Conservation (phyloP, 495 filamentous ascomycete genomes). For the Hypoxylon subgilvum region DNA sequence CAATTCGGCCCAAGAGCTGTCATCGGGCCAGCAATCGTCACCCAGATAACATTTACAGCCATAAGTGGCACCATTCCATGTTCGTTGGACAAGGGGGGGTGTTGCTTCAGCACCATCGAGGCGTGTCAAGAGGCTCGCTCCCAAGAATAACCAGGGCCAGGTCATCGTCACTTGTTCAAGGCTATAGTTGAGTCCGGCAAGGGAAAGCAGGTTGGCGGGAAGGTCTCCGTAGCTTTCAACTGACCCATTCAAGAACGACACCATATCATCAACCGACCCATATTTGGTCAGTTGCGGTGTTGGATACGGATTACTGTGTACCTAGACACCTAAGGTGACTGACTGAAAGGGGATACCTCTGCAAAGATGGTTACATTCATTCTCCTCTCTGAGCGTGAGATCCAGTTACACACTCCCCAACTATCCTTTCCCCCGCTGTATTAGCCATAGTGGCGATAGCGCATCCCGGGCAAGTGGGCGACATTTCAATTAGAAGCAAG, state of each 20-base stretch:
- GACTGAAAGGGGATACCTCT: background rate
- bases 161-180: slow-evolving; percentile 17
- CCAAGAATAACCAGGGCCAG: slow-evolving; percentile 12
- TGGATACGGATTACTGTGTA: too few relatives aligned
- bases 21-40: slow-evolving; percentile 52
- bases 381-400: too few relatives aligned
- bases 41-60: slow-evolving; percentile 53
- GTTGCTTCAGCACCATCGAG: slow-evolving; percentile 3
- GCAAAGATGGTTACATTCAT: slow-evolving; percentile 4
- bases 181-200: background rate
- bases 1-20: slow-evolving; percentile 40
- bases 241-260: slow-evolving; percentile 10
- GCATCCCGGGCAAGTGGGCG: background rate
- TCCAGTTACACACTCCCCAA: too few relatives aligned
- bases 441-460: slow-evolving; percentile 1
- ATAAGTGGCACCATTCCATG: slow-evolving; percentile 42
- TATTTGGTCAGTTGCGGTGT: too few relatives aligned
- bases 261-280: too few relatives aligned
- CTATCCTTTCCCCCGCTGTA: background rate
- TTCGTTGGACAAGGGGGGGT: slow-evolving; percentile 33
- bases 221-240: background rate
- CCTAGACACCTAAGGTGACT: too few relatives aligned
- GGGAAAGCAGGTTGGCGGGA: background rate
- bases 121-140: slow-evolving; percentile 6
- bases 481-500: slow-evolving; percentile 6